Evolutionary conservation across 352 stramenopile genomes (phyloP), one percentile per base, ranked within the genome.

Genomic region (Peronospora tabacina): DNA sequence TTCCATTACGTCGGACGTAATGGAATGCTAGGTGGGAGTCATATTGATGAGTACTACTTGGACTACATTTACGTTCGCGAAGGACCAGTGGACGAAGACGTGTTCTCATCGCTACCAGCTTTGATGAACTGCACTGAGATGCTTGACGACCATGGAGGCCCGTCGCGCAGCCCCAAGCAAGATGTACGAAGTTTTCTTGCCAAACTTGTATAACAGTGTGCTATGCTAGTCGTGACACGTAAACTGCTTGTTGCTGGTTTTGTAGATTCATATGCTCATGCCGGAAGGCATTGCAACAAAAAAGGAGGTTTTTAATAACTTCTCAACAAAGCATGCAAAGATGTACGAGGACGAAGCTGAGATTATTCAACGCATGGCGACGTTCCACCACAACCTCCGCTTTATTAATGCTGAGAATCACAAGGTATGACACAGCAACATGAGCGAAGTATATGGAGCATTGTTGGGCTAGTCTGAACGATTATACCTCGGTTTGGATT

Each of bases 41-140:
- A 95, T 63, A 87, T 93, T 49, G 86, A 95, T 49, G 82, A 95
- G 63, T 95, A 95, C 63, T 91, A 74, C 46, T 48, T 95, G 43
- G 82, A 95, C 56, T 95, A 95, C 65, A 66, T 90, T 45, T 92
- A 90, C 58, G 65, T 95, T 15, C 80, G 82, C 32, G 77, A 75
- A 44, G 81, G 79, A 0, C 70, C 80, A 9, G 61, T 90, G 22
- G 55, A 80, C 26, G 59, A 71, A 45, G 58, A 83, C 32, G 78
- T 91, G 13, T 92, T 91, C 33, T 68, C 53, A 22, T 72, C 80
- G 50, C 52, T 86, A 19, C 75, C 84, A 43, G 67, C 69, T 48
- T 72, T 70, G 19, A 92, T 93, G 79, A 90, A 91, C 59, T 95
- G 84, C 66, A 80, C 75, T 0, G 69, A 80, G 49, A 69, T 83